A percentile compares a stretch with the other conserved stretches of the same genome.
phyloP scores from a whole-genome alignment of 2,329 filamentous ascomycete species.

The Pyrenophora graminea region DNA sequence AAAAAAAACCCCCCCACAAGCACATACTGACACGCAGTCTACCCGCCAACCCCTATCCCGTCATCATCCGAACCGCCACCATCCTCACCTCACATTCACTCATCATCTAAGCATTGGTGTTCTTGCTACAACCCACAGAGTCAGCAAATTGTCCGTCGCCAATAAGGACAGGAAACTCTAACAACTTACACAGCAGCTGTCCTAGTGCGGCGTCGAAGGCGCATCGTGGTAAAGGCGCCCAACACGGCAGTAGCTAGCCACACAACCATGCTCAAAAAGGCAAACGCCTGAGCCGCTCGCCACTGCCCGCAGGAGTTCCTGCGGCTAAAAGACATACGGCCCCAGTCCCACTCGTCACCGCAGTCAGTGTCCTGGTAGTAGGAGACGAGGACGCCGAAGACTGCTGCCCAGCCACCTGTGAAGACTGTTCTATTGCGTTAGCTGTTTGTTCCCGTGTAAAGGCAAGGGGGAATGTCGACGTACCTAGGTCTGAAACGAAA shows the following conservation, averaged over 20 bases:
- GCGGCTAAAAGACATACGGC: slow-evolving; percentile 47
- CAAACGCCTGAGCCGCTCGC: slow-evolving; percentile 73
- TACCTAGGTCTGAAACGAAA: slow-evolving; percentile 68
- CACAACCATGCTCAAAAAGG: slow-evolving; percentile 70
- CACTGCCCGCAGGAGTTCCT: slow-evolving; percentile 65
- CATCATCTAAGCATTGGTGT: no score
- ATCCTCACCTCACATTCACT: no score
- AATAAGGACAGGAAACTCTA: neutral
- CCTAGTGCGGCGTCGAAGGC: slow-evolving; percentile 14
- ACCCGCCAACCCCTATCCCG: no score
- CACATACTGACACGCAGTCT: no score
- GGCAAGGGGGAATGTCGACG: neutral
- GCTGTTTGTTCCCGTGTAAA: neutral
- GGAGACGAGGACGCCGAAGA: slow-evolving; percentile 47
- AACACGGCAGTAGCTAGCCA: slow-evolving; percentile 64
- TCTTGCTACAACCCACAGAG: no score
- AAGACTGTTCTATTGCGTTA: slow-evolving; percentile 51
- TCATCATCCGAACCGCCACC: no score
- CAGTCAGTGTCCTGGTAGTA: slow-evolving; percentile 33
- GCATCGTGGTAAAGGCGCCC: slow-evolving; percentile 27
- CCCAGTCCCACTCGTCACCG: slow-evolving; percentile 56
- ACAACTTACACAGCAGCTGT: slow-evolving; percentile 9
- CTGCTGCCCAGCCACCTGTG: slow-evolving; percentile 68
- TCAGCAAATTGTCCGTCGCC: no score
- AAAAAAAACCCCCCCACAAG: no score